These are phyloP conservation scores for Sporothrix euskadiensis DNA, from an alignment of 2,329 filamentous ascomycete species.

Conservation along the genomic window DNA sequence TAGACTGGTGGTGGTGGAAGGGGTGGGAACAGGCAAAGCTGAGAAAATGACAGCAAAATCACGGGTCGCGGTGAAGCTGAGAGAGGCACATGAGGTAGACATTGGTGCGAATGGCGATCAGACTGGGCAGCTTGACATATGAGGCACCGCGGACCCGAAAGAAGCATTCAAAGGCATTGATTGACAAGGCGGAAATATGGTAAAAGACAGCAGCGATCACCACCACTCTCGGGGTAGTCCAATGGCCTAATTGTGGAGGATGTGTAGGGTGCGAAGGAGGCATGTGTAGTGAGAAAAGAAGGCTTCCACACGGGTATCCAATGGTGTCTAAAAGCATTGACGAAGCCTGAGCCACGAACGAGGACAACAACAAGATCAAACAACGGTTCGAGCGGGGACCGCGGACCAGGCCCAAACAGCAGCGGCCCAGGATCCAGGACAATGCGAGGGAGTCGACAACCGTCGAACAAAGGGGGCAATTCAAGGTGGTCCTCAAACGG, in stretches of 20 bases:
- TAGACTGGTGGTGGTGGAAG: neutral
- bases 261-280: neutral
- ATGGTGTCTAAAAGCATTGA: constrained; percentile 18
- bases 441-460: neutral
- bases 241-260: neutral
- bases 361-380: neutral
- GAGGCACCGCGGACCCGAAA: neutral
- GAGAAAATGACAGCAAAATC: constrained; percentile 20
- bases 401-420: neutral
- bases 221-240: neutral
- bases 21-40: neutral
- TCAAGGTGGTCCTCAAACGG: neutral
- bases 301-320: constrained; percentile 8
- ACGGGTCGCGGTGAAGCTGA: neutral
- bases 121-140: constrained; percentile 11
- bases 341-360: neutral
- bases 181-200: neutral
- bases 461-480: neutral
- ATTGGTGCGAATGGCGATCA: constrained; percentile 26
- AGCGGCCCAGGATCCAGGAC: constrained; percentile 10
- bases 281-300: neutral
- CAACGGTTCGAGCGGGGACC: neutral
- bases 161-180: neutral
- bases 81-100: constrained; percentile 12
- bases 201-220: neutral